Conservation (phyloP, 2,329 filamentous ascomycete species). For the Fusarium pseudocircinatum region DNA sequence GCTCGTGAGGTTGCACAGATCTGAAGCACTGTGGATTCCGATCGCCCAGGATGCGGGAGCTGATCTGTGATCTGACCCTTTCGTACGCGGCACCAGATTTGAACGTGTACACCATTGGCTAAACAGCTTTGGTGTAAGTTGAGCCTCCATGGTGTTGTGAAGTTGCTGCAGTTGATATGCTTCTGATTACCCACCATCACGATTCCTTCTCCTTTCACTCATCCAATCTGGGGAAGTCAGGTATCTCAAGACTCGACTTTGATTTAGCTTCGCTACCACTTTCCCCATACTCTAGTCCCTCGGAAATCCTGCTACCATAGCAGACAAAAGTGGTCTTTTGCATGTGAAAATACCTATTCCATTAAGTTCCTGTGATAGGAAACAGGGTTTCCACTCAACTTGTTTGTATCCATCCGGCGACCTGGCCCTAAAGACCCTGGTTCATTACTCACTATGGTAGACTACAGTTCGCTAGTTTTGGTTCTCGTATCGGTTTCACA, state of each 20-base stretch:
- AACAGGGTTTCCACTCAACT: background rate
- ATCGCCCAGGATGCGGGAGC: background rate
- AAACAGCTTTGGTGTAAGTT: background rate
- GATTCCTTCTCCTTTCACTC: background rate
- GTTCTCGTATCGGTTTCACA: background rate
- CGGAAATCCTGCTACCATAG: background rate
- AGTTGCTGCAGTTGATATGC: background rate
- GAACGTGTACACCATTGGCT: constrained; percentile 2
- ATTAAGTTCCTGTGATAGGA: background rate
- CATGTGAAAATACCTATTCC: background rate
- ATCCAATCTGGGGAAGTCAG: background rate
- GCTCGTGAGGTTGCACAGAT: constrained; percentile 20
- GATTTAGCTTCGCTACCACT: background rate
- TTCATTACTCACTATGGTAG: background rate
- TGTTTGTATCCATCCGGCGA: background rate
- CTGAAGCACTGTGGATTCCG: constrained; percentile 14
- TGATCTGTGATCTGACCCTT: background rate
- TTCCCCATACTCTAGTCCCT: background rate
- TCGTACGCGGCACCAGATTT: background rate
- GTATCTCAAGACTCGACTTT: background rate
- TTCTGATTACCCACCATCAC: too few species aligned
- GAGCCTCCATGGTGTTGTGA: background rate
- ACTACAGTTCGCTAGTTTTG: background rate
- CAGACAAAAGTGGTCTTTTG: background rate
- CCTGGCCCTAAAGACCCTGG: background rate